Base-by-base conservation (phyloP, 345 rosid genomes). In the Murraya koenigii region DNA sequence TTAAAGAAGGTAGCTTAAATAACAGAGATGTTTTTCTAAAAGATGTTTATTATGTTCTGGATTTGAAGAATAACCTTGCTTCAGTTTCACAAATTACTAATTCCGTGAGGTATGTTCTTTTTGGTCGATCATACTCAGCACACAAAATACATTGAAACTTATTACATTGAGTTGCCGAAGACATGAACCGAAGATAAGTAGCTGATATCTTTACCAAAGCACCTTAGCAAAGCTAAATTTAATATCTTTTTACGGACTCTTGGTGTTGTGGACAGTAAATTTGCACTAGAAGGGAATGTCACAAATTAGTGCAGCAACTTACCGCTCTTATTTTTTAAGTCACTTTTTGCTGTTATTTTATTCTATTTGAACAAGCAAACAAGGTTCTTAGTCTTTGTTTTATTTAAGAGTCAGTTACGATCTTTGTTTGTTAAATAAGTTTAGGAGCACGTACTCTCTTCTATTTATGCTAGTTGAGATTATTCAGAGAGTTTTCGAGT, bases 241-340 rank as follows among this genome's bases (percentile, higher is more conserved):
- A 26, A 61, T 38, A 7, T 17, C 8, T 39, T 63, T 7, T 19
- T 26, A 75, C 15, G 10, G 0, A 19, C 3, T 44, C 38, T 63
- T 75, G 39, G 70, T 15, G 28, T 75, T 62, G 19, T 59, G 36
- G 7, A 36, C 8, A 11, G 67, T 58, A 73, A 73, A 22, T n/a
- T 14, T 54, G 41, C 64, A 71, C 75, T 32, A 73, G 59, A 20
- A 66, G 66, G 52, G 54, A 36, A n/a, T 73, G 67, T 73, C 13
- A 36, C 4, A 52, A 72, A 19, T 72, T 55, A 72, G 65, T 54
- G 75, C 6, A 54, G 10, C 33, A 30, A 30, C 1, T 30, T 30
- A 30, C 1, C 2, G 32, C 32, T 30, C 1, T 30, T 30, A 30
- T 30, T 30, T 30, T 30, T 30, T 30, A 30, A 30, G 32, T 30